A percentile compares a stretch with the other conserved stretches of the same genome.
Conservation (phyloP, 2,329 filamentous ascomycete species). For the Periglandula ipomoeae region DNA sequence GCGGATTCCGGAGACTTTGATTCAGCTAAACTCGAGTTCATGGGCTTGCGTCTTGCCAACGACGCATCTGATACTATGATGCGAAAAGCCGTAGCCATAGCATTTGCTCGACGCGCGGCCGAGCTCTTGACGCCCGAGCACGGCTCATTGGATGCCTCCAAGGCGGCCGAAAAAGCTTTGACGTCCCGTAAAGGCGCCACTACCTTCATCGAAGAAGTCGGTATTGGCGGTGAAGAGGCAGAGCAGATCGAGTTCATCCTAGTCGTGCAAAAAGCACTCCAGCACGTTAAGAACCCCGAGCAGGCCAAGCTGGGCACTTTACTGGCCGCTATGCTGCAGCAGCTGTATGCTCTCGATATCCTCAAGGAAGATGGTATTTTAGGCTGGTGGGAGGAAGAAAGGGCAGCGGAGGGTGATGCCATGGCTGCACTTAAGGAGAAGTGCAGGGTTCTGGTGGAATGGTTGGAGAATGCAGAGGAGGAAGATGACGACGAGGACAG, state of each 20-base stretch:
- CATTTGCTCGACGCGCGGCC: conserved; percentile 73
- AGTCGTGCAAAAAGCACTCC: conserved; percentile 71
- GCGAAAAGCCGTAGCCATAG: conserved; percentile 73
- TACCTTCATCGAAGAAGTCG: conserved; percentile 50
- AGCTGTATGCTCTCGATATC: conserved; percentile 75
- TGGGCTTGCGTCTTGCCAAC: conserved; percentile 80
- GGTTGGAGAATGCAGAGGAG: conserved; percentile 68
- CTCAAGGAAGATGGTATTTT: conserved; percentile 84
- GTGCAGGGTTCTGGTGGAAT: conserved; percentile 72
- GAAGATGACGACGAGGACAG: conserved; percentile 58
- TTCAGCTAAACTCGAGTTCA: conserved; percentile 76
- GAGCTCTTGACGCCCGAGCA: conserved; percentile 51
- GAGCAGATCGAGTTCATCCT: conserved; percentile 84
- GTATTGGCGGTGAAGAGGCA: conserved; percentile 54
- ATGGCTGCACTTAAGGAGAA: conserved; percentile 64
- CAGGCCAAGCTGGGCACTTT: conserved; percentile 45
- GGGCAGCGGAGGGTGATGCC: conserved; percentile 56
- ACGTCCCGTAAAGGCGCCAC: conserved; percentile 41
- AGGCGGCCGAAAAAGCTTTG: conserved; percentile 56
- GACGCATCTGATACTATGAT: conserved; percentile 87
- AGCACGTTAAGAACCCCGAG: conserved; percentile 52
- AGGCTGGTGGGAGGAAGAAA: conserved; percentile 75
- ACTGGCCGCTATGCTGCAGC: conserved; percentile 70
- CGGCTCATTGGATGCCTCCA: conserved; percentile 47
- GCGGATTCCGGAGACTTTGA: conserved; percentile 73